Evolutionary conservation across 1,284 basidiomycete species (phyloP), one percentile per base, ranked within the genome.

Genomic region (Volvariella volvacea): DNA sequence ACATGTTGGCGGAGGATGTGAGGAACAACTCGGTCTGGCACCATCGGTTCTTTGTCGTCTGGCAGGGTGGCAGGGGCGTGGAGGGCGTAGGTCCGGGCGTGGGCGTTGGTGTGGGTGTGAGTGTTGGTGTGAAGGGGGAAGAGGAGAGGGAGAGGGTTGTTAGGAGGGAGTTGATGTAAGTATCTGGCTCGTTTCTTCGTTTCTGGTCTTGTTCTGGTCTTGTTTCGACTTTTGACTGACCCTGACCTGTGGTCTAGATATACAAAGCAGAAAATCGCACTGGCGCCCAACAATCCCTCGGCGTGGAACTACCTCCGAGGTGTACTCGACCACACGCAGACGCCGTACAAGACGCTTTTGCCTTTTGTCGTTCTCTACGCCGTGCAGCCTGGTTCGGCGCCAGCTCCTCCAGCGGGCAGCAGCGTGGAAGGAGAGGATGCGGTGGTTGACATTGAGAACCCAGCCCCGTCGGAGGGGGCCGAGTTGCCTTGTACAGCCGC

Each of bases 11-110:
- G 4, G 64, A 74, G 17, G 95, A 99, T 62, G 73, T 95, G 31
- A 68, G 94, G 55, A 99, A 99, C 63, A 99, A 99, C 60, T 94
- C 90, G 34, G 96, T 91, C 12, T 99, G 95, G 95, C 92, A 95
- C 60, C 96, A 98, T 70, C 82, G 95, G 19, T 98, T 92, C 74
- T 98, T 95, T 61, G 77, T 92, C 42, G 74, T 86, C n/a, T 92
- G 91, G 54, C 78, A 79, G 43, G 75, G 78, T 43, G 87, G 82
- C 4, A 12, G 6, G 6, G 25, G 12, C 6, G 25, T 28, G 6
- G 25, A 12, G 12, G 25, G 6, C 12, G 6, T 12, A 6, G 25
- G 12, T 28, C 4, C n/a, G 6, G n/a, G n/a, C n/a, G n/a, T 6
- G 6, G 34, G 34, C 8, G 19, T 6, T 15, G 34, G 34, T 36